Base-by-base conservation (phyloP, 192 early-diverging fungal species). In the Phlyctochytrium arcticum region DNA sequence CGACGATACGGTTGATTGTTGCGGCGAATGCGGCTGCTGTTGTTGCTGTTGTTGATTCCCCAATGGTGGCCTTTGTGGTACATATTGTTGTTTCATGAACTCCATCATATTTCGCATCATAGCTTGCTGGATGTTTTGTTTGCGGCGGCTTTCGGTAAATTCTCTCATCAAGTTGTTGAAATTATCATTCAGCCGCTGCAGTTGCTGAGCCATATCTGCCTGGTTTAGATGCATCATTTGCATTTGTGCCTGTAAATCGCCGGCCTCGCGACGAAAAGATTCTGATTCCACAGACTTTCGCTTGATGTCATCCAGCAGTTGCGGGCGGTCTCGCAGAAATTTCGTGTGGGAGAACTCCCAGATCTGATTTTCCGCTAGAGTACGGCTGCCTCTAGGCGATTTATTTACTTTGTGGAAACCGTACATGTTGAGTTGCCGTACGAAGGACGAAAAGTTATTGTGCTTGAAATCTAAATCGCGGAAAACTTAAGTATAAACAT, bases 331-430 rank as follows among this genome's bases (percentile, higher is more conserved):
- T 36, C 90, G 84, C 68, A 88, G 87, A 67, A 98, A 98, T 56
- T 95, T 85, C 0, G 82, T 79, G 67, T 98, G 92, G 48, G 81
- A 87, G 73, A 98, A 98, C 75, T 98, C 93, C 89, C 88, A 94
- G 48, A 84, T 77, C 69, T 98, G 80, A n/a, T 84, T 82, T 2
- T 76, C 80, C 17, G 89, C 89, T 5, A 88, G 72, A 3, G 85
- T 77, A 33, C 95, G 77, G 4, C 88, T 86, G 23, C 95, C 95
- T 44, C 91, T 88, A 51, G 90, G 88, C 12, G 92, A 66, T 67
- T 96, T 90, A 29, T 91, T 95, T 21, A 93, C 85, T 72, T 95
- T 95, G 78, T 92, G 90, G 67, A 95, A 95, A 42, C 69, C 74
- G 36, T 77, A 77, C 75, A 73, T 77, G 59, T 76, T 77, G 29